Evolutionary conservation across 1,284 basidiomycete species (phyloP).

Genomic region (Apiotrichum akiyoshidainum): DNA sequence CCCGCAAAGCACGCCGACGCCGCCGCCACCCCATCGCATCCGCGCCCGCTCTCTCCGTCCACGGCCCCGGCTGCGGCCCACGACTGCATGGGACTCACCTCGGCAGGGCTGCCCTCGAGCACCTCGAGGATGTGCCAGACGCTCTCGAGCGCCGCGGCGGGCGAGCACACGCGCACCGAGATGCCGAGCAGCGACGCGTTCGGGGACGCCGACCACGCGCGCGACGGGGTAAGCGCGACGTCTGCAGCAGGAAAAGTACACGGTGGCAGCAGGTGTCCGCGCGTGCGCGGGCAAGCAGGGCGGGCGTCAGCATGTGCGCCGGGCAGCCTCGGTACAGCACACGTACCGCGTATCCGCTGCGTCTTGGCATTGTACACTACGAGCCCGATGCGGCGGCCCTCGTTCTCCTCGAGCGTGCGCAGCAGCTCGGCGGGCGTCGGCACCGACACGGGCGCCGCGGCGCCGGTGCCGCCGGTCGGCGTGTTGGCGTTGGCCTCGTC

Average conservation of each 20-base stretch:
- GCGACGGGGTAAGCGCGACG: constrained; percentile 77
- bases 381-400: constrained; percentile 72
- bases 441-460: constrained; percentile 29
- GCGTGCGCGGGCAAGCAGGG: no score
- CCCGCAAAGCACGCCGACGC: no score
- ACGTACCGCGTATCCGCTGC: constrained; percentile 72
- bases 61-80: no score
- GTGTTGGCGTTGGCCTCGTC: constrained; percentile 55
- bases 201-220: constrained; percentile 69
- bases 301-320: no score
- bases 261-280: no score
- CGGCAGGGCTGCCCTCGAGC: constrained; percentile 90
- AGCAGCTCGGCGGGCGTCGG: constrained; percentile 73
- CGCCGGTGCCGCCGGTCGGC: background rate
- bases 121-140: constrained; percentile 99
- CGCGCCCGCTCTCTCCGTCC: no score
- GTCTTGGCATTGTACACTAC: constrained; percentile 89
- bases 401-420: constrained; percentile 77
- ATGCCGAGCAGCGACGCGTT: constrained; percentile 75
- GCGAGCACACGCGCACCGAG: constrained; percentile 85
- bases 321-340: background rate
- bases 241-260: constrained; percentile 61
- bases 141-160: constrained; percentile 79
- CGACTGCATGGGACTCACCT: constrained; percentile 53
- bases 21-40: no score